Evolutionary conservation across 495 filamentous ascomycete species (phyloP).

Genomic region (Podospora appendiculata): DNA sequence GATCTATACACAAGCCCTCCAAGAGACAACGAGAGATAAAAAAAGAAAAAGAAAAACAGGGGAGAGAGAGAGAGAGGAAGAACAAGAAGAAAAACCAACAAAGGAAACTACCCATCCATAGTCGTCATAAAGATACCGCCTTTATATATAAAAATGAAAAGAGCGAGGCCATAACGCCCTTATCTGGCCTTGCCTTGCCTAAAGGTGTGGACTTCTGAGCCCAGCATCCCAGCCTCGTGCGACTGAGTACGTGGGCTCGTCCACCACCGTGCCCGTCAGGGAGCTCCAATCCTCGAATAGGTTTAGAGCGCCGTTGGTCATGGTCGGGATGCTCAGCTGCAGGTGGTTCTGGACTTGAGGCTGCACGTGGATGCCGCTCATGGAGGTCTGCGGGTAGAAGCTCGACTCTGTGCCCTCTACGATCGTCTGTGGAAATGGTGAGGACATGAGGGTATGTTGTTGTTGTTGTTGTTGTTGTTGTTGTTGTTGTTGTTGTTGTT

Average conservation of each 20-base stretch:
- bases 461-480: too few species aligned
- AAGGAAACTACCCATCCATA: too few species aligned
- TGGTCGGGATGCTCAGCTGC: neutral
- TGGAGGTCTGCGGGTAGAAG: neutral
- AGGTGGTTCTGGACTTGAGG: neutral
- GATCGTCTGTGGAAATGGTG: slow-evolving; percentile 2
- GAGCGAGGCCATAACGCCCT: too few species aligned
- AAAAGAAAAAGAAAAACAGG: neutral
- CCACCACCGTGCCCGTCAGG: slow-evolving; percentile 18
- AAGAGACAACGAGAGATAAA: neutral
- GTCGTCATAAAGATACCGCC: too few species aligned
- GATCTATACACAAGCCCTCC: neutral
- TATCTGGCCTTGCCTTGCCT: neutral
- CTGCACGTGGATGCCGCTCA: neutral
- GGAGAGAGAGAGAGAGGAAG: neutral
- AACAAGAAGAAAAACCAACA: neutral
- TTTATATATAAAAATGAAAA: too few species aligned
- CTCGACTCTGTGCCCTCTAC: slow-evolving; percentile 1
- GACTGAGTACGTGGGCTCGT: slow-evolving; percentile 11
- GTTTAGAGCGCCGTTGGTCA: slow-evolving; percentile 26
- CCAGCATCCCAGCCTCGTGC: slow-evolving; percentile 9
- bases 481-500: too few species aligned
- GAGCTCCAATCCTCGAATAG: slow-evolving; percentile 25
- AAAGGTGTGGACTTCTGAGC: neutral
- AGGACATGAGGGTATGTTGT: slow-evolving; percentile 2